Percentiles rank a stretch among this genome's conserved stretches.
phyloP scores from a whole-genome alignment of 306 rosid species.

The Inga laurina region DNA sequence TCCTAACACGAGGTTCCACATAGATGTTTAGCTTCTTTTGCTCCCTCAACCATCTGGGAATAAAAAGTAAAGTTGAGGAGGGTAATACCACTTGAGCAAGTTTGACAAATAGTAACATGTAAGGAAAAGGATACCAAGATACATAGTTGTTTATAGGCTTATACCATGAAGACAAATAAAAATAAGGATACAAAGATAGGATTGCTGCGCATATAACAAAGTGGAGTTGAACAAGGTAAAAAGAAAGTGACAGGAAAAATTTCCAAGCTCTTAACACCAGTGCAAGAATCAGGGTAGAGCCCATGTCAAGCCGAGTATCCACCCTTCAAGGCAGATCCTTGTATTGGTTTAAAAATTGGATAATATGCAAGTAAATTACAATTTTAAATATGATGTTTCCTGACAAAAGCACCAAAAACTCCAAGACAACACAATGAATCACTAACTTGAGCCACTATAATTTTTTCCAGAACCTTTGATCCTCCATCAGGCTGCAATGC shows the following conservation, averaged over 20 bases:
- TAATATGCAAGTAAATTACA: neutral
- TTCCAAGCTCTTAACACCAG: neutral
- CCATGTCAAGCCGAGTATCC: neutral
- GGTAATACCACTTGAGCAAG: slow-evolving; percentile 12
- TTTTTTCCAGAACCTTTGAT: neutral
- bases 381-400: neutral
- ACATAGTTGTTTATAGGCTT: slow-evolving; percentile 17
- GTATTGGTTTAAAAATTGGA: neutral
- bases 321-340: neutral
- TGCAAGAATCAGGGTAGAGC: neutral
- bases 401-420: neutral
- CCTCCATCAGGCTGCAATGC: neutral
- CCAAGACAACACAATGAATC: neutral
- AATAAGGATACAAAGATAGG: neutral
- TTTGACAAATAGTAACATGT: neutral
- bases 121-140: slow-evolving; percentile 7
- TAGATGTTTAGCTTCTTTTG: slow-evolving; percentile 64
- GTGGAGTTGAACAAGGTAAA: slow-evolving; percentile 19
- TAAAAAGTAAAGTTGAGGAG: slow-evolving; percentile 12
- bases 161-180: slow-evolving; percentile 10
- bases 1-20: slow-evolving; percentile 87
- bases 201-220: slow-evolving; percentile 1
- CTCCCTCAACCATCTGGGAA: slow-evolving; percentile 86
- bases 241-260: slow-evolving; percentile 24
- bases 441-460: neutral